Evolutionary conservation across 1,284 basidiomycete species (phyloP).

Genomic region (Fomitopsis pinicola): DNA sequence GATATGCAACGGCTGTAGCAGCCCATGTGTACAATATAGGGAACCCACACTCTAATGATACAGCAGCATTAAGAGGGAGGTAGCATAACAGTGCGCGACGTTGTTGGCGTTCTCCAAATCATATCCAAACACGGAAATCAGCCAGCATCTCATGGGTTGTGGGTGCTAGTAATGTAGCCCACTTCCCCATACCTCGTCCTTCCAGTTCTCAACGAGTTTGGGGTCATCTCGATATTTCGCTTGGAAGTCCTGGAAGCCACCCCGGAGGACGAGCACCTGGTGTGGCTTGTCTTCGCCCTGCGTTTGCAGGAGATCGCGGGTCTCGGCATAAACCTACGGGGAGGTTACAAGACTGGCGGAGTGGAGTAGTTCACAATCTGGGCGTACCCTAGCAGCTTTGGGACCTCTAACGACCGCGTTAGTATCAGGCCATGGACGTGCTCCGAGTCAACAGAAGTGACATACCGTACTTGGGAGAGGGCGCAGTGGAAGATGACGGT

Average conservation of each 20-base stretch:
- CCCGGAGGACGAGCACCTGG: slow-evolving; percentile 59
- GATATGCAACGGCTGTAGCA: too few species aligned
- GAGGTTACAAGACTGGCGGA: not conserved
- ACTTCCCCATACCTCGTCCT: slow-evolving; percentile 51
- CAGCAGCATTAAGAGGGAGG: too few species aligned
- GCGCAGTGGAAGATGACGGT: slow-evolving; percentile 73
- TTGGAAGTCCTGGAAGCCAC: slow-evolving; percentile 72
- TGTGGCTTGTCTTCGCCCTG: slow-evolving; percentile 39
- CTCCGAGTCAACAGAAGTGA: slow-evolving; percentile 4
- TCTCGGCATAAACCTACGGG: slow-evolving; percentile 64
- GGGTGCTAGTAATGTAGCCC: slow-evolving; percentile 9
- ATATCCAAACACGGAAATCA: not conserved
- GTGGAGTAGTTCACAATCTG: not conserved
- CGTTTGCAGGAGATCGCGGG: slow-evolving; percentile 35
- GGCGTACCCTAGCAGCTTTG: slow-evolving; percentile 62
- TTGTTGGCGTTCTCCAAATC: too few species aligned
- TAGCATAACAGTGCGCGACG: too few species aligned
- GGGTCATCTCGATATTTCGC: slow-evolving; percentile 66
- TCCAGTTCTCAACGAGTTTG: slow-evolving; percentile 71
- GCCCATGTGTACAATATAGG: not conserved
- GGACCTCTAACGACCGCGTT: slow-evolving; percentile 49
- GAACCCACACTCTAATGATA: not conserved
- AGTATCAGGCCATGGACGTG: not conserved
- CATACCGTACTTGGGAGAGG: slow-evolving; percentile 69
- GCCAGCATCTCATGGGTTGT: too few species aligned